A percentile compares a stretch with the other conserved stretches of the same genome.
Conservation (phyloP, 139 green algal species). For the Micractinium conductrix region DNA sequence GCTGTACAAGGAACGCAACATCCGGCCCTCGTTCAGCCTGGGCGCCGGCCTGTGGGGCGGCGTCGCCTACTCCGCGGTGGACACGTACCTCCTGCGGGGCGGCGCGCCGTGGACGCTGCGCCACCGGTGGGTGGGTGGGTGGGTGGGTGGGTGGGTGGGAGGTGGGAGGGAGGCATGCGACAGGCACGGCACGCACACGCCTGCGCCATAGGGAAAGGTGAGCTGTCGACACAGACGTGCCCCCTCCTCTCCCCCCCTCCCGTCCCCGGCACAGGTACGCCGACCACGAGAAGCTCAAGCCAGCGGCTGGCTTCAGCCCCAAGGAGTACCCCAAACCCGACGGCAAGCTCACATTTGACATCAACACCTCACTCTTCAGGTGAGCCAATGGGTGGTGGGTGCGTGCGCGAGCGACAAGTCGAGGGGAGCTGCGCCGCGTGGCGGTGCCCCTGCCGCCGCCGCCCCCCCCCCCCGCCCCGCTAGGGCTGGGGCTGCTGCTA, state of each 20-base stretch:
- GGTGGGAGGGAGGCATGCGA: no score
- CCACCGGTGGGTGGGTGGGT: slow-evolving; percentile 54
- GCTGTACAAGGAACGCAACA: slow-evolving; percentile 79
- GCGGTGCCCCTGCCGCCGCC: no score
- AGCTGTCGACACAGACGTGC: no score
- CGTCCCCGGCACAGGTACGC: slow-evolving; percentile 1
- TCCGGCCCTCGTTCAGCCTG: slow-evolving; percentile 73
- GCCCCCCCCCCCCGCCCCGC: no score
- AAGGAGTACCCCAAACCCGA: slow-evolving; percentile 88
- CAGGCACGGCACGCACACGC: no score
- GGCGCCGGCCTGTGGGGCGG: slow-evolving; percentile 66
- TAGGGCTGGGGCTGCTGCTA: no score
- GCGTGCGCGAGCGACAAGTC: no score
- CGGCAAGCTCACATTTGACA: slow-evolving; percentile 87
- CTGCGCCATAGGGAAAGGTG: no score
- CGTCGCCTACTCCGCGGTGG: slow-evolving; percentile 77
- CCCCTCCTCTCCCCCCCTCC: neutral
- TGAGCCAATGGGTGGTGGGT: neutral
- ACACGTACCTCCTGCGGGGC: slow-evolving; percentile 77
- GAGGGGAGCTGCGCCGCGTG: no score
- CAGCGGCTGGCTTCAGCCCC: slow-evolving; percentile 45
- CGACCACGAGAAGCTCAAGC: slow-evolving; percentile 74
- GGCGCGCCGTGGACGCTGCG: slow-evolving; percentile 88
- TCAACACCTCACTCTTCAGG: slow-evolving; percentile 84
- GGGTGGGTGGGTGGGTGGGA: no score